phyloP scores from a whole-genome alignment of 495 filamentous ascomycete genomes.

The Lophium mytilinum region DNA sequence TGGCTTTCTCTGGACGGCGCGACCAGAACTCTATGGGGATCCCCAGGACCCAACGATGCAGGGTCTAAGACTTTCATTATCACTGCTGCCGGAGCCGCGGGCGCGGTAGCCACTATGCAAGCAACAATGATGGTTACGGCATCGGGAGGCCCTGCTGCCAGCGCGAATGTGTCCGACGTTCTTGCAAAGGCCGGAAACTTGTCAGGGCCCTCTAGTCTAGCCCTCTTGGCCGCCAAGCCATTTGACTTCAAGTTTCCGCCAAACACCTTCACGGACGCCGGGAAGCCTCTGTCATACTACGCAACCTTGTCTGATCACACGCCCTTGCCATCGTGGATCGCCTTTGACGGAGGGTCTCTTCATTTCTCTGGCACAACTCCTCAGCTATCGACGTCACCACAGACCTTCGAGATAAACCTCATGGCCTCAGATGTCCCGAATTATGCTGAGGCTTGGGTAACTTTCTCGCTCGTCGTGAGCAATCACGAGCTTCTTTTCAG shows the following conservation, averaged over 20 bases:
- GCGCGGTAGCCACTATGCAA: slow-evolving; percentile 21
- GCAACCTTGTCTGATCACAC: slow-evolving; percentile 67
- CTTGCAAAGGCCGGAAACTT: slow-evolving; percentile 26
- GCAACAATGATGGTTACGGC: slow-evolving; percentile 26
- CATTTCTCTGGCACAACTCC: slow-evolving; percentile 71
- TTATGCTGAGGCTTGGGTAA: slow-evolving; percentile 57
- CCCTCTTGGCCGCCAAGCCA: slow-evolving; percentile 14
- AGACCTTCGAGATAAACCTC: slow-evolving; percentile 63
- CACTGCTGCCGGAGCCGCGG: slow-evolving; percentile 23
- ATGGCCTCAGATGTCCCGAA: slow-evolving; percentile 75
- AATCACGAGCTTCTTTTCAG: slow-evolving; percentile 38
- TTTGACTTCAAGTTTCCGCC: slow-evolving; percentile 27
- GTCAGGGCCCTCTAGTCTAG: slow-evolving; percentile 23
- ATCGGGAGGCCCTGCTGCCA: neutral
- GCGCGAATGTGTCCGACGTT: slow-evolving; percentile 20
- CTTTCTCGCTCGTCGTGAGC: slow-evolving; percentile 63
- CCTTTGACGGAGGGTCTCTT: slow-evolving; percentile 56
- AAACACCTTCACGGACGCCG: slow-evolving; percentile 24
- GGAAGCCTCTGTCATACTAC: slow-evolving; percentile 50
- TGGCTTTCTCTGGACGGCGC: slow-evolving; percentile 63
- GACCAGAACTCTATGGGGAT: slow-evolving; percentile 56
- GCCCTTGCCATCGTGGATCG: slow-evolving; percentile 81
- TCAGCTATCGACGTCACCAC: slow-evolving; percentile 52
- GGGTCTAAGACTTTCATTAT: slow-evolving; percentile 46
- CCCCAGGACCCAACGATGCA: slow-evolving; percentile 48